Evolutionary conservation across 495 filamentous ascomycete genomes (phyloP), one percentile per base, ranked within the genome.

Genomic region (Podospora pseudocomata): DNA sequence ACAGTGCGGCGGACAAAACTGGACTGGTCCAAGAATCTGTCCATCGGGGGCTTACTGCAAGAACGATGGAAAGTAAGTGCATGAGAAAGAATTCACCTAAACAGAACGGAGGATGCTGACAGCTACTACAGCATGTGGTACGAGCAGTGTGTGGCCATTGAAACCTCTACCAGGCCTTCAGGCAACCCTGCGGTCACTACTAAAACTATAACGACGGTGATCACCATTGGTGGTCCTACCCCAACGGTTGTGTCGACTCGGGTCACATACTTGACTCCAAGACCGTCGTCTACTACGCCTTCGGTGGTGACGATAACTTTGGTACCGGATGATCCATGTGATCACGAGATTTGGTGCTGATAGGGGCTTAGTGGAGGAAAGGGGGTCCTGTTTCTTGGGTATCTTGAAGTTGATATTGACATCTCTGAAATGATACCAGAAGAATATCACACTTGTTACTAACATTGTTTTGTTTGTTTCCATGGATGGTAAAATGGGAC

Each of bases 271-370:
- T 27, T 63, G 28, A 39, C 28, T 1, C 30, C 30, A 19, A 63
- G 61, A 13, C 61, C 61, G 3, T 34, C 61, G 28, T 34, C 32
- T 18, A 27, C 20, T 5, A 61, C 19, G 59, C 30, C 61, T 18
- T 20, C 27, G 13, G 61, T 63, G 28, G 61, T 63, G 28, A 63
- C 61, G 2, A 32, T 63, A 11, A 63, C 61, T 0, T 32, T 63
- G 28, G 61, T 63, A n/a, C 61, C 61, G 11, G 61, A 63, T 63
- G 61, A 63, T 63, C 61, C 61, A 18, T 63, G 61, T 44, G 32
- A 63, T 49, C 61, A 63, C 23, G 30, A 63, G 61, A 49, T 63
- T 49, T 63, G 61, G 61, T 63, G 61, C 34, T 63, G n/a, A 49
- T 19, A 23, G 39, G 39, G 39, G 9, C 15, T 49, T 13, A 2